Conservation (phyloP, 2,329 filamentous ascomycete species). For the Sarocladium strictum region DNA sequence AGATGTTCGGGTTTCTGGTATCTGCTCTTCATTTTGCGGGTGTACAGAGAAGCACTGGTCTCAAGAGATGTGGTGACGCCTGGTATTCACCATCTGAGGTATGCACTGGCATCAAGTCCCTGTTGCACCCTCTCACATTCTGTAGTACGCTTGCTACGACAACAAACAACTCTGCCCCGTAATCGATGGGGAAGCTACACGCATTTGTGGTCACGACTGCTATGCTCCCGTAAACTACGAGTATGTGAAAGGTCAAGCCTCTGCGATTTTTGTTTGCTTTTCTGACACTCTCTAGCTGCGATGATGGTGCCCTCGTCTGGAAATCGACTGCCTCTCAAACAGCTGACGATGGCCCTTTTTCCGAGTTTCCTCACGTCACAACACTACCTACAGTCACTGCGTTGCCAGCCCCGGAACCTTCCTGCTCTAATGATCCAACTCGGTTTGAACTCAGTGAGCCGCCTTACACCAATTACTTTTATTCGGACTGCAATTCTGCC, state of each 20-base stretch:
- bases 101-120: not conserved
- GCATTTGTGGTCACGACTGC: not conserved
- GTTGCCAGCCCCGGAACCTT: not conserved
- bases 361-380: conserved; percentile 1
- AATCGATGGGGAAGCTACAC: not conserved
- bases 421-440: conserved; percentile 8
- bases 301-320: not conserved
- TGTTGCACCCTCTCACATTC: not conserved
- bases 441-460: conserved; percentile 38
- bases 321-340: not conserved
- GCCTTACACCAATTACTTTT: conserved; percentile 60
- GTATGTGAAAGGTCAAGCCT: not conserved
- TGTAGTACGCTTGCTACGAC: conserved; percentile 4
- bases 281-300: not conserved
- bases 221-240: not conserved
- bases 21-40: not conserved
- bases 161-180: conserved; percentile 1
- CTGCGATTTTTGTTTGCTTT: not conserved
- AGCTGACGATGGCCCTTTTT: not conserved
- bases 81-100: not conserved
- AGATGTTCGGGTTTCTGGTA: conserved; percentile 3
- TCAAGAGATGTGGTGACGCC: conserved; percentile 1
- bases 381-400: conserved; percentile 1
- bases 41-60: not conserved
- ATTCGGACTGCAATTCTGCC: conserved; percentile 55